Evolutionary conservation across 495 filamentous ascomycete species (phyloP).

Genomic region (Daldinia loculata): DNA sequence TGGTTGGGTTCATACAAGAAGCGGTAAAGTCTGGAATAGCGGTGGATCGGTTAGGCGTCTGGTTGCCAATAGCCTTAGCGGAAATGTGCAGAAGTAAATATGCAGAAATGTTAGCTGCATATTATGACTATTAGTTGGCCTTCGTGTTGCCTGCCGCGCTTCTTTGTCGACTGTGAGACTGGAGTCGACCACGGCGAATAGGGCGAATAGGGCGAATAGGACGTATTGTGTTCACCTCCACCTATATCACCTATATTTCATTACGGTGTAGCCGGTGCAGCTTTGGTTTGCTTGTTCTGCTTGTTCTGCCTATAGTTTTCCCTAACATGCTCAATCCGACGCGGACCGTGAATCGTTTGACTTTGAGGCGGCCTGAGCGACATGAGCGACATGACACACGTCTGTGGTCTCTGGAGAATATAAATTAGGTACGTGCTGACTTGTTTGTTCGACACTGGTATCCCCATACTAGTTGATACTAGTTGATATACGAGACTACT

Average conservation of each 20-base stretch:
- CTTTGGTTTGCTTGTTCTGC: constrained; percentile 9
- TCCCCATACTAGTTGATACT: neutral
- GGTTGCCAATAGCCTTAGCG: constrained; percentile 1
- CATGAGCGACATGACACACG: neutral
- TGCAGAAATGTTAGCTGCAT: constrained; percentile 9
- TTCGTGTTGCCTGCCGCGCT: neutral
- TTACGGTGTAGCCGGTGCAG: neutral
- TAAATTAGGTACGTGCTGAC: neutral
- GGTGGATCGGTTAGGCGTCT: neutral
- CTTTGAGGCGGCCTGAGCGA: neutral
- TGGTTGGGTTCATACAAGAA: neutral
- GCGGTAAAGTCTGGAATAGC: neutral
- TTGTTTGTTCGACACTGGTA: neutral
- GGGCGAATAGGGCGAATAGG: constrained; percentile 2
- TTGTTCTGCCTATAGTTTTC: neutral
- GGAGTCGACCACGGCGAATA: neutral
- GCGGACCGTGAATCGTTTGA: neutral
- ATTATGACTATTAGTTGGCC: constrained; percentile 1
- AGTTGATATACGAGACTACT: neutral
- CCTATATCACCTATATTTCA: neutral
- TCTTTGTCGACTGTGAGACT: constrained; percentile 27
- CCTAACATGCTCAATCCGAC: neutral
- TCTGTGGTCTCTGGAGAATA: neutral
- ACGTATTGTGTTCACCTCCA: constrained; percentile 5
- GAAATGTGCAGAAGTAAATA: neutral